A percentile compares a stretch with the other conserved stretches of the same genome.
phyloP scores from a whole-genome alignment of 2,329 filamentous ascomycete genomes.

The Aspergillus fumigatiaffinis region DNA sequence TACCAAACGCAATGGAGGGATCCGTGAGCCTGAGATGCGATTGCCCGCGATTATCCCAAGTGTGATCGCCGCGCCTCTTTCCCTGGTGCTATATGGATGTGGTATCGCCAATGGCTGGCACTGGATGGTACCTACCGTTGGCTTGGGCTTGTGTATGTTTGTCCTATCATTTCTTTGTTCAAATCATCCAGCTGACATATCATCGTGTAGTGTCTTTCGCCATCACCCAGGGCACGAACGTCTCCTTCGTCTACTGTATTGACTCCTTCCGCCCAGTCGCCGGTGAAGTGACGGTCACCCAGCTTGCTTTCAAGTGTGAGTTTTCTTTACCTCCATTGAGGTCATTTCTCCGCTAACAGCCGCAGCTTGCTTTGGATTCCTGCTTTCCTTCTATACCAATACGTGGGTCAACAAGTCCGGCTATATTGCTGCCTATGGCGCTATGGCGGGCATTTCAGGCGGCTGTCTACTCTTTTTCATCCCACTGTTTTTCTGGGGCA shows the following conservation, averaged over 20 bases:
- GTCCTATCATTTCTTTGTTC: background rate
- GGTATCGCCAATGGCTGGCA: background rate
- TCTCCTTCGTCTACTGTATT: slow-evolving; percentile 56
- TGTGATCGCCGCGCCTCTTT: background rate
- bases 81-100: slow-evolving; percentile 1
- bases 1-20: slow-evolving; percentile 25
- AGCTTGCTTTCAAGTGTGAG: slow-evolving; percentile 51
- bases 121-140: slow-evolving; percentile 53
- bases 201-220: slow-evolving; percentile 37
- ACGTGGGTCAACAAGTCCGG: slow-evolving; percentile 51
- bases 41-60: slow-evolving; percentile 14
- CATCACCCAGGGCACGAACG: slow-evolving; percentile 54
- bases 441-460: slow-evolving; percentile 55
- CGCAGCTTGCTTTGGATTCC: slow-evolving; percentile 50
- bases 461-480: slow-evolving; percentile 44
- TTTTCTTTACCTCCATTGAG: background rate
- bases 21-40: slow-evolving; percentile 34
- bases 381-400: slow-evolving; percentile 59
- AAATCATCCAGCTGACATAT: background rate
- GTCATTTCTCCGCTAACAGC: background rate
- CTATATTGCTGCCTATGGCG: slow-evolving; percentile 51
- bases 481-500: slow-evolving; percentile 51
- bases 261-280: slow-evolving; percentile 57
- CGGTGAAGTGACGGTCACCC: slow-evolving; percentile 52
- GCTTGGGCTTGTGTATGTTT: slow-evolving; percentile 35